phyloP scores from a whole-genome alignment of 768 basidiomycete species.

The Hygrophoropsis aurantiaca region DNA sequence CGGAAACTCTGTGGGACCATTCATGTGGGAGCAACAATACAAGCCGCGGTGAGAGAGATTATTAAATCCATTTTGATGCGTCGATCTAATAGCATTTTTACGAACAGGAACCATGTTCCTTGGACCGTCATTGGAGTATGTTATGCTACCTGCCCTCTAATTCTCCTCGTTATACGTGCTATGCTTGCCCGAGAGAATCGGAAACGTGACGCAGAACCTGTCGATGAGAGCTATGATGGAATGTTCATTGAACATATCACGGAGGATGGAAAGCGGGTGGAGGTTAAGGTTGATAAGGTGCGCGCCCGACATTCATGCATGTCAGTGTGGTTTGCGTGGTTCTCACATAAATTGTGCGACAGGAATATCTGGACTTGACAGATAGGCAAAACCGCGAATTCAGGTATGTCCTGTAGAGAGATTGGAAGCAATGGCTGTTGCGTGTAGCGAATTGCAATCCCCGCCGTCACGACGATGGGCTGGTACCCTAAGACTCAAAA shows the following conservation, averaged over 20 bases:
- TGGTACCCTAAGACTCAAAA: no score
- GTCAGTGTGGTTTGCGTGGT: neutral
- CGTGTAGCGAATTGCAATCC: no score
- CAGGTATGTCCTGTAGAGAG: constrained; percentile 67
- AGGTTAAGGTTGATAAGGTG: constrained; percentile 69
- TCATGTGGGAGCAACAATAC: constrained; percentile 75
- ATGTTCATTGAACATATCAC: constrained; percentile 55
- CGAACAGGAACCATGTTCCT: constrained; percentile 66
- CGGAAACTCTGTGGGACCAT: constrained; percentile 68
- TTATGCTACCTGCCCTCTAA: constrained; percentile 50
- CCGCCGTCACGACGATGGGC: no score
- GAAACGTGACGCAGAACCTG: constrained; percentile 56
- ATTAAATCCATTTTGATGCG: neutral
- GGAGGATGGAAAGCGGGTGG: constrained; percentile 51
- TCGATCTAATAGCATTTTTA: neutral
- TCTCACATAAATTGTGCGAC: constrained; percentile 3
- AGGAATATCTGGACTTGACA: constrained; percentile 76
- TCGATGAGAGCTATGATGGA: constrained; percentile 55
- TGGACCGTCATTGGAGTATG: constrained; percentile 77
- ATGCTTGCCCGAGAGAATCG: constrained; percentile 62
- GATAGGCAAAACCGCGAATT: constrained; percentile 73
- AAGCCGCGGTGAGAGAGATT: constrained; percentile 51
- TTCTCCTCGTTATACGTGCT: constrained; percentile 50
- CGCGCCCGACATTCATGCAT: constrained; percentile 4
- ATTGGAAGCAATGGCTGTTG: no score